These are phyloP conservation scores for Dactylorhiza incarnata DNA, from an alignment of 106 monocot species.

Conservation along the genomic window DNA sequence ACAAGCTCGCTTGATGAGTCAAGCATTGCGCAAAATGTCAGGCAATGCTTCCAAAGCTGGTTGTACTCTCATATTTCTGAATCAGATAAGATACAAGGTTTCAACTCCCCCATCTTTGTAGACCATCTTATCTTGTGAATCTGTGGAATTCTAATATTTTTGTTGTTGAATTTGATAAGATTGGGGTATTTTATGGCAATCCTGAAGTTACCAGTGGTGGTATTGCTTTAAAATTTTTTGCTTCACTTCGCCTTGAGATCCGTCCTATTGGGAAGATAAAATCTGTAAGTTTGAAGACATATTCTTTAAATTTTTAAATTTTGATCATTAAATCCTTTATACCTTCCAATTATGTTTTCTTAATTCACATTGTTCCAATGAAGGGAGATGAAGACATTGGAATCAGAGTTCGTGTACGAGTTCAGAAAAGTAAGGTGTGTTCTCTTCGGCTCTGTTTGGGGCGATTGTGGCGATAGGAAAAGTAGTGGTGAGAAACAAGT, in stretches of 20 bases:
- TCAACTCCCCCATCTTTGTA: neutral
- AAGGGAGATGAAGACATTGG: conserved; percentile 90
- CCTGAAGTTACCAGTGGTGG: conserved; percentile 99
- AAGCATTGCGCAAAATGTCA: conserved; percentile 98
- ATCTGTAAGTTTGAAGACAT: conserved; percentile 38
- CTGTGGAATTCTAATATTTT: conserved; percentile 1
- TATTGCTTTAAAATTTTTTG: conserved; percentile 96
- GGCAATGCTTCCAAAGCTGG: conserved; percentile 99
- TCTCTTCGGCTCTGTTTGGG: neutral
- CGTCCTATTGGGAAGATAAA: conserved; percentile 94
- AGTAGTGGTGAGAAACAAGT: no score
- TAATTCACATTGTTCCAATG: neutral
- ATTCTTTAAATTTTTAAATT: conserved; percentile 5
- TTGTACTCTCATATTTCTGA: conserved; percentile 95
- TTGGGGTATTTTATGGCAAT: conserved; percentile 98
- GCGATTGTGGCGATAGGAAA: no score
- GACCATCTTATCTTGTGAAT: neutral
- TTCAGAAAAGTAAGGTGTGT: conserved; percentile 80
- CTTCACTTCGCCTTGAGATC: conserved; percentile 97
- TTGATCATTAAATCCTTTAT: neutral
- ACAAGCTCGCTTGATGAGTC: conserved; percentile 98
- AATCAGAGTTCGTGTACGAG: conserved; percentile 62
- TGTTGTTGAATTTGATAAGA: conserved; percentile 31
- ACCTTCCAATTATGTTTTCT: neutral
- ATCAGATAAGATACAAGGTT: conserved; percentile 98